Evolutionary conservation across 768 basidiomycete genomes (phyloP).

Genomic region (Lactarius sanguifluus): DNA sequence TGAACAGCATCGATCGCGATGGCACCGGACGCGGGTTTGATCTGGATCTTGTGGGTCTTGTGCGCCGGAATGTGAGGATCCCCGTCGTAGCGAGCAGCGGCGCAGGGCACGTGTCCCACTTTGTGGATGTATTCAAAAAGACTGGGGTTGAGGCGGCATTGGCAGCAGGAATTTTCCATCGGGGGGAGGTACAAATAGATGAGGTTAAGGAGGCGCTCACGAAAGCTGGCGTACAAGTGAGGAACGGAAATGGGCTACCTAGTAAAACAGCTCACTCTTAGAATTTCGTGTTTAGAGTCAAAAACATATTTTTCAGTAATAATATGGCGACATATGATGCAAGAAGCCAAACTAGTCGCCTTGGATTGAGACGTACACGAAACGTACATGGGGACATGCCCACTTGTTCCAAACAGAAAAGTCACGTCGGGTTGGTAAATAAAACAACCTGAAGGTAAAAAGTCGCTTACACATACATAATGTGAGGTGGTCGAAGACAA

Average conservation of each 20-base stretch:
- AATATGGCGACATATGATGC: conserved; percentile 22
- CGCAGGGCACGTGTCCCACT: conserved; percentile 80
- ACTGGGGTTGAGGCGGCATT: conserved; percentile 88
- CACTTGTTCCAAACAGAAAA: conserved; percentile 17
- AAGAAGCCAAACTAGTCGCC: conserved; percentile 22
- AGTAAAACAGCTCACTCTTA: conserved; percentile 8
- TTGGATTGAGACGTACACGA: conserved; percentile 23
- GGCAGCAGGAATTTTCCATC: conserved; percentile 97
- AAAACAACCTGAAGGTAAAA: conserved; percentile 15
- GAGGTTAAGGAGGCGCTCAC: conserved; percentile 70
- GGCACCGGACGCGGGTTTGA: conserved; percentile 94
- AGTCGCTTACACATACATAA: conserved; percentile 23
- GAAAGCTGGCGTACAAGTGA: conserved; percentile 49
- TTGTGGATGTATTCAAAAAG: conserved; percentile 78
- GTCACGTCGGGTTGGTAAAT: conserved; percentile 10
- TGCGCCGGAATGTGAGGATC: conserved; percentile 75
- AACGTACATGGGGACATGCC: conserved; percentile 26
- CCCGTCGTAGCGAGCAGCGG: conserved; percentile 96
- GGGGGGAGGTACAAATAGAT: conserved; percentile 78
- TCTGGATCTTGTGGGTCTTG: conserved; percentile 72
- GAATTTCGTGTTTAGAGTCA: background rate
- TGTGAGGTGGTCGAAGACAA: conserved; percentile 3
- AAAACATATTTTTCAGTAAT: conserved; percentile 25
- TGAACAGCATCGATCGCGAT: conserved; percentile 97
- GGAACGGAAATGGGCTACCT: background rate